Evolutionary conservation across 257 asterid species (phyloP), one percentile per base, ranked within the genome.

Genomic region (Misopates orontium): DNA sequence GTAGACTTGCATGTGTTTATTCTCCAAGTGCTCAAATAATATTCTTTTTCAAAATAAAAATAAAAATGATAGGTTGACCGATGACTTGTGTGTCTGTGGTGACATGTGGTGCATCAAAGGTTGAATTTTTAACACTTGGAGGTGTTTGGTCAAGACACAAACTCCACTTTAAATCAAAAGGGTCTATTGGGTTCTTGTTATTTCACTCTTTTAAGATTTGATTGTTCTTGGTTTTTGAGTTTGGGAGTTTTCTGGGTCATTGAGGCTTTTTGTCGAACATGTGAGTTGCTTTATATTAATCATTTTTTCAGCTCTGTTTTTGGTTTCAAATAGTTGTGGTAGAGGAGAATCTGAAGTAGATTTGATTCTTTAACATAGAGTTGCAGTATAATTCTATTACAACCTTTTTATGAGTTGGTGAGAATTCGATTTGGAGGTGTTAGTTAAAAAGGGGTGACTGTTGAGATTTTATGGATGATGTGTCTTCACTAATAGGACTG

Each of bases 391-490:
- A 58, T 44, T 17, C 39, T 58, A 11, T 22, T 58, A 24, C 16
- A 44, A 17, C 21, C 31, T 47, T 24, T 58, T 31, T 32, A 49
- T 36, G 42, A 36, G 4, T 36, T 3, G 42, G 42, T 36, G 10
- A 49, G 6, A n/a, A 18, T 2, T 49, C 8, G 55, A n/a, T 49
- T 10, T 7, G 10, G 22, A 20, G 2, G 20, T 49, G 19, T 16
- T 49, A 9, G 21, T 49, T 22, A n/a, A 17, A n/a, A 10, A 12
- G 53, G 48, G 18, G 20, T 50, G 19, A 15, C 52, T 24, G 28
- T 39, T 52, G 21, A 28, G 64, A 55, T 28, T 63, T 70, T 67
- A 20, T 72, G 84, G 70, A 64, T 68, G 75, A 63, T 71, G 32
- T 41, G 31, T 59, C 59, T 58, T 69, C 61, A 28, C 28, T 73